Percentiles rank a stretch among this genome's conserved stretches.
Evolutionary conservation across 352 stramenopile species (phyloP).

Genomic region (Plasmopara viticola): DNA sequence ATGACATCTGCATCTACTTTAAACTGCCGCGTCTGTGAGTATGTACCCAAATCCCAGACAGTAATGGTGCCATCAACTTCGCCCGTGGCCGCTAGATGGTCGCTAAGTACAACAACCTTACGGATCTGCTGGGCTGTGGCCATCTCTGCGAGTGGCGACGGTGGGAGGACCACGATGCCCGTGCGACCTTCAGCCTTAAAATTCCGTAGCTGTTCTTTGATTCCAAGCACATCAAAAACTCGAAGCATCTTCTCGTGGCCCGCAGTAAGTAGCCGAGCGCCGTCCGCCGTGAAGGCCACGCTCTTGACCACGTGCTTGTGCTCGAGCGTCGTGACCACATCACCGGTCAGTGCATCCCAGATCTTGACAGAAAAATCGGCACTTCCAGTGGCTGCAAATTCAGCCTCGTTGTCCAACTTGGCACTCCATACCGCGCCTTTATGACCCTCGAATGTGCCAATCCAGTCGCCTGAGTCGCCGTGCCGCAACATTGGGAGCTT

Average conservation of each 20-base stretch:
- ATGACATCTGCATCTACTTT: conserved; percentile 71
- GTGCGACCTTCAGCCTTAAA: conserved; percentile 56
- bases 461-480: conserved; percentile 89
- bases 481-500: conserved; percentile 86
- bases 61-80: conserved; percentile 68
- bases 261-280: conserved; percentile 81
- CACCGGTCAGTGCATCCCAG: conserved; percentile 95
- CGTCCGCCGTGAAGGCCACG: conserved; percentile 89
- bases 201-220: conserved; percentile 57
- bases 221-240: conserved; percentile 79
- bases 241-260: conserved; percentile 94
- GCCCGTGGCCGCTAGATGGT: conserved; percentile 48
- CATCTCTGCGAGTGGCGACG: conserved; percentile 46
- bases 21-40: conserved; percentile 39
- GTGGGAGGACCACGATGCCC: conserved; percentile 50
- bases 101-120: conserved; percentile 65
- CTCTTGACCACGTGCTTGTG: conserved; percentile 98
- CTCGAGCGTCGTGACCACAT: conserved; percentile 88
- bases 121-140: conserved; percentile 61
- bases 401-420: conserved; percentile 79
- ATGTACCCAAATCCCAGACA: conserved; percentile 61
- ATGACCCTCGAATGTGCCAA: conserved; percentile 96
- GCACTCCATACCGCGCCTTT: conserved; percentile 93
- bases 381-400: conserved; percentile 85
- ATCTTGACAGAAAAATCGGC: conserved; percentile 95